Evolutionary conservation across 176 grass and related monocot species (phyloP).

Genomic region (Musa schizocarpa): DNA sequence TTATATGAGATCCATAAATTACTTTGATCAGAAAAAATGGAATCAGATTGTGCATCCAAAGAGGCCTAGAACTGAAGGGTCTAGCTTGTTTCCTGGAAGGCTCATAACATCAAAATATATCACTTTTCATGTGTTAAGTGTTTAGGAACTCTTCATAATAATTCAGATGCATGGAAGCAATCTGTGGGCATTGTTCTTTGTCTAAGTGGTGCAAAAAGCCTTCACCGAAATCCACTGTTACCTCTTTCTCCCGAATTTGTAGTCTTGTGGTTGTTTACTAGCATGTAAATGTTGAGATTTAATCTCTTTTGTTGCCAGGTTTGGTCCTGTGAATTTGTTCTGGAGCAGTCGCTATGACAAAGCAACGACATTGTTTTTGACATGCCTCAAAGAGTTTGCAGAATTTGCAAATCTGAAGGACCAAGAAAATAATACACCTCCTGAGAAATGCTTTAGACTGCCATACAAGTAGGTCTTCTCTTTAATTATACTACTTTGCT

Average conservation of each 20-base stretch:
- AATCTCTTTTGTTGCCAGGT: conserved; percentile 41
- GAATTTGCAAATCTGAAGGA: conserved; percentile 70
- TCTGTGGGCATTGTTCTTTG: too few species aligned
- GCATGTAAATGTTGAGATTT: not conserved
- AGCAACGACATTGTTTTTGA: conserved; percentile 92
- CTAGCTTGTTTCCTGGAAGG: not conserved
- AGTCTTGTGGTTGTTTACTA: not conserved
- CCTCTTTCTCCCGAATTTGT: not conserved
- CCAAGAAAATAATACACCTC: conserved; percentile 85
- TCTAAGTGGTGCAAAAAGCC: too few species aligned
- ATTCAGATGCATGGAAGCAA: not conserved
- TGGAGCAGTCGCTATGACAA: conserved; percentile 98
- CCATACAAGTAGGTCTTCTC: conserved; percentile 65
- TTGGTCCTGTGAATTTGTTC: conserved; percentile 98
- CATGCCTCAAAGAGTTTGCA: conserved; percentile 87
- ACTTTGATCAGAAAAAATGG: not conserved
- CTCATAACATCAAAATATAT: too few species aligned
- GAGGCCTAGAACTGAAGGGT: not conserved
- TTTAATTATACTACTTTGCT: conserved; percentile 28
- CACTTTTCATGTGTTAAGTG: not conserved
- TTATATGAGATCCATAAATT: not conserved
- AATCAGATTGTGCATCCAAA: not conserved
- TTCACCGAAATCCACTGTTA: too few species aligned
- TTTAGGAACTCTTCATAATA: not conserved
- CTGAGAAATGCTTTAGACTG: conserved; percentile 84